phyloP scores from a whole-genome alignment of 768 basidiomycete genomes.

The Lactifluus subvellereus region DNA sequence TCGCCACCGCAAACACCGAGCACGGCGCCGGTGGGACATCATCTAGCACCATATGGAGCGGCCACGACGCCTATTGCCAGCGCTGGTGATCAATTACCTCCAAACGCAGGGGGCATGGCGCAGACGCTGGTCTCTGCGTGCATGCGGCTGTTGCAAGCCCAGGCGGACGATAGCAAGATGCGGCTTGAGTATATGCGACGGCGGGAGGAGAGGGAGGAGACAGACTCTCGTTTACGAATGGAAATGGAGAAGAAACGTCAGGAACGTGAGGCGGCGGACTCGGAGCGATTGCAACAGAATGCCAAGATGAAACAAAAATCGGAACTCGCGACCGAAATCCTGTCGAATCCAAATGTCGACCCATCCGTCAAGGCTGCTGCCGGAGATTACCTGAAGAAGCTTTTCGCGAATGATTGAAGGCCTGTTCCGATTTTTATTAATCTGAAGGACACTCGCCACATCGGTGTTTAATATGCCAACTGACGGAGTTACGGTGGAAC shows the following conservation, averaged over 20 bases:
- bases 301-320: slow-evolving; percentile 53
- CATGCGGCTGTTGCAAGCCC: slow-evolving; percentile 57
- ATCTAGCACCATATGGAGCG: slow-evolving; percentile 8
- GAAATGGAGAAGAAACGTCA: slow-evolving; percentile 49
- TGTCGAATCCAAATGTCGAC: slow-evolving; percentile 54
- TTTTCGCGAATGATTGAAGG: slow-evolving; percentile 43
- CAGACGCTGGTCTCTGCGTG: slow-evolving; percentile 53
- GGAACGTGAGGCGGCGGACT: slow-evolving; percentile 53
- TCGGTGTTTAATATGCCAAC: neutral
- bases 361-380: slow-evolving; percentile 59
- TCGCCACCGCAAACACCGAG: slow-evolving; percentile 25
- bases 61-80: slow-evolving; percentile 15
- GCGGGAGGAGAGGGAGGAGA: slow-evolving; percentile 65
- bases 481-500: slow-evolving; percentile 14
- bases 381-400: slow-evolving; percentile 64
- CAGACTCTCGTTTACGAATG: slow-evolving; percentile 44
- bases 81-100: slow-evolving; percentile 37
- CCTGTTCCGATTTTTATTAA: neutral
- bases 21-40: slow-evolving; percentile 13
- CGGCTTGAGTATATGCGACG: slow-evolving; percentile 64
- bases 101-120: slow-evolving; percentile 44
- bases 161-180: slow-evolving; percentile 62
- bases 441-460: neutral
- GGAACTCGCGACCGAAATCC: slow-evolving; percentile 60
- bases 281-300: slow-evolving; percentile 48